Evolutionary conservation across 2,329 filamentous ascomycete genomes (phyloP).

Genomic region (Cryphonectria radicalis): DNA sequence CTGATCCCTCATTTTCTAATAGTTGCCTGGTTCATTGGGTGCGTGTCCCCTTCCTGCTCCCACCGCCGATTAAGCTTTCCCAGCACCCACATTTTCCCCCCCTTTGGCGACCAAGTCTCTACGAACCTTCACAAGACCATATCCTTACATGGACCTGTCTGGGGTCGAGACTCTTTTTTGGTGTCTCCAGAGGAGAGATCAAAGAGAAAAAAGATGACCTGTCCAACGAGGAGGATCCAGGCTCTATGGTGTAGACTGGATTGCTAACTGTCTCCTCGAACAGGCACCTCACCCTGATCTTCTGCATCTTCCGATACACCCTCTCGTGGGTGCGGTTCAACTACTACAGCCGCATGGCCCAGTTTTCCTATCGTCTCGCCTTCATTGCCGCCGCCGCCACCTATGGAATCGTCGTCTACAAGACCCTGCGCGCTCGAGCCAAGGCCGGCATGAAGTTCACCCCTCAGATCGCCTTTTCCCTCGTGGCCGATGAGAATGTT

Average conservation of each 20-base stretch:
- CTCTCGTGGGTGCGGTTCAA: constrained; percentile 90
- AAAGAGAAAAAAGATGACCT: neutral
- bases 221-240: neutral
- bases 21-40: constrained; percentile 85
- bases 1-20: constrained; percentile 40
- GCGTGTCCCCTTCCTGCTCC: constrained; percentile 47
- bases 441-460: constrained; percentile 70
- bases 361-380: constrained; percentile 85
- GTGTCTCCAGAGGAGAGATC: neutral
- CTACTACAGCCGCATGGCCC: constrained; percentile 76
- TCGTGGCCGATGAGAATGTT: constrained; percentile 91
- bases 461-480: constrained; percentile 61
- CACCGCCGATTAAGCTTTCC: constrained; percentile 22
- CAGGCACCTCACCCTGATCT: constrained; percentile 85
- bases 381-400: constrained; percentile 89
- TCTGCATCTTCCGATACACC: constrained; percentile 80
- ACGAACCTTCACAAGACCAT: neutral
- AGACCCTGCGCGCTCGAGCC: constrained; percentile 86
- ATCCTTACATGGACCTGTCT: neutral
- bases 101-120: constrained; percentile 22
- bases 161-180: neutral
- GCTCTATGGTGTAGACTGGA: neutral
- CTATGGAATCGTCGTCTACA: constrained; percentile 98
- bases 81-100: constrained; percentile 25
- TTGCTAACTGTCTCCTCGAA: constrained; percentile 22